phyloP scores from a whole-genome alignment of 2,329 filamentous ascomycete species.

The Fusarium chuoi region DNA sequence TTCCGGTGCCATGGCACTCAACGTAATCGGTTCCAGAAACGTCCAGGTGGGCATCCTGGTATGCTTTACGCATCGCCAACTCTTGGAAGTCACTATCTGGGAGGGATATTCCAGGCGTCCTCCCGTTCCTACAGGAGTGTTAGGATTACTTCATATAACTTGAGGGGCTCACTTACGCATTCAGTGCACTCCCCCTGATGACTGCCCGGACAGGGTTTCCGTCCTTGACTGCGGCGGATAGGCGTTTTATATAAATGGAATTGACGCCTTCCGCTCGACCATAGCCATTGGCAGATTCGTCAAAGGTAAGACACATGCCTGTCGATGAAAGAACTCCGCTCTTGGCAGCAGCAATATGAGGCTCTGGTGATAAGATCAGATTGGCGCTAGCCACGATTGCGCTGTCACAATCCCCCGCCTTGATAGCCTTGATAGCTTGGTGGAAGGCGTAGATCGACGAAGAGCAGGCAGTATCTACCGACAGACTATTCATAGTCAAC shows the following conservation, averaged over 20 bases:
- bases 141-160: rapidly evolving
- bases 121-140: neutral
- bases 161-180: neutral
- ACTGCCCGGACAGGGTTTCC: neutral
- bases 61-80: neutral
- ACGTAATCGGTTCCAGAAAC: neutral
- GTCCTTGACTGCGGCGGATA: neutral
- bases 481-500: neutral
- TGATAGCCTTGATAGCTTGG: neutral
- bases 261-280: neutral
- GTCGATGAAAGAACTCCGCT: neutral
- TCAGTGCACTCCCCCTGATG: neutral
- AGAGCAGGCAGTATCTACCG: neutral
- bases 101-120: neutral
- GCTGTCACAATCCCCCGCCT: neutral
- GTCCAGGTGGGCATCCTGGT: neutral
- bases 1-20: neutral
- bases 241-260: neutral
- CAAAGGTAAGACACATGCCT: neutral
- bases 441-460: neutral
- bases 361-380: neutral
- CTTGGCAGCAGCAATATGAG: neutral
- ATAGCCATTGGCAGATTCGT: neutral
- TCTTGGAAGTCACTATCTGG: neutral
- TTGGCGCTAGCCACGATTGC: neutral